These are phyloP conservation scores for Venturia pyrina DNA, from an alignment of 2,329 filamentous ascomycete species.

Conservation along the genomic window DNA sequence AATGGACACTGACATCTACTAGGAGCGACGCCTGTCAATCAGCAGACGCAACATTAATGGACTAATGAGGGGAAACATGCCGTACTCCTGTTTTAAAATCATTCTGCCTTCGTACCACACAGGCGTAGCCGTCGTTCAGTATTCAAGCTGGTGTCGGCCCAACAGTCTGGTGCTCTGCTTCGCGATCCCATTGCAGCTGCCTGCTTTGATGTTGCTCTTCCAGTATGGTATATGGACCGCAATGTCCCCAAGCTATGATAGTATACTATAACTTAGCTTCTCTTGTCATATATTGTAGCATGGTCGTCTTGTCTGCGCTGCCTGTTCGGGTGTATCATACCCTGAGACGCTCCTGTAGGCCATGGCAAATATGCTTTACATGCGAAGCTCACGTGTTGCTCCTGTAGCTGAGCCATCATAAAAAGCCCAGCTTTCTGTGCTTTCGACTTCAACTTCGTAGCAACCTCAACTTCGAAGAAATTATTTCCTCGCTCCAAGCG, in stretches of 20 bases:
- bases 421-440: not conserved
- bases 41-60: not conserved
- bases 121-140: not conserved
- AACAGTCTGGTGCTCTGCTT: not conserved
- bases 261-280: not conserved
- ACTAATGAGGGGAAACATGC: not conserved
- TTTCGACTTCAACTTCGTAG: no score
- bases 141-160: not conserved
- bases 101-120: not conserved
- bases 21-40: conserved; percentile 4
- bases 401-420: not conserved
- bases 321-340: not conserved
- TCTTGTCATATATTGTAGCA: not conserved
- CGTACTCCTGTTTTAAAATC: not conserved
- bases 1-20: not conserved
- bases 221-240: not conserved
- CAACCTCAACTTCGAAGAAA: no score
- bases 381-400: not conserved
- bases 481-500: no score
- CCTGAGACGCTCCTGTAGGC: not conserved
- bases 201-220: not conserved
- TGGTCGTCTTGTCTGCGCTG: not conserved
- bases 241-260: not conserved
- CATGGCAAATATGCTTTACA: not conserved
- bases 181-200: no score